A percentile compares a stretch with the other conserved stretches of the same genome.
phyloP scores from a whole-genome alignment of 306 rosid genomes.

The Prunus armeniaca region DNA sequence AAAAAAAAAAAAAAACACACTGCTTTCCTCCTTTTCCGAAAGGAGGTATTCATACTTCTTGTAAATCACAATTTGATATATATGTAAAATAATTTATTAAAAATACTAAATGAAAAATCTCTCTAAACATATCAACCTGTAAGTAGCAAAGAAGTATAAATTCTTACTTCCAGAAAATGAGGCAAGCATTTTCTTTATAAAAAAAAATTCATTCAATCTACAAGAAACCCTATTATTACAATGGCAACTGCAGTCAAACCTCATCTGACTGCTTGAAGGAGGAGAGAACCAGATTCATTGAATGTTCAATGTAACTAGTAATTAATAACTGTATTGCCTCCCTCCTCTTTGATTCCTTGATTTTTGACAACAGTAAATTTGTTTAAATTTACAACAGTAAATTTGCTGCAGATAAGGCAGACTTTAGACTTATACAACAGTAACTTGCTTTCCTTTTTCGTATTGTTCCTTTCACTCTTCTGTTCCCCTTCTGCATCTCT shows the following conservation, averaged over 20 bases:
- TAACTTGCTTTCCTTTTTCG: constrained; percentile 43
- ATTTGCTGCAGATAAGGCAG: not conserved
- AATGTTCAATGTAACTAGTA: not conserved
- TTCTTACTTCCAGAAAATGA: rapidly evolving
- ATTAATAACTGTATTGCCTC: not conserved
- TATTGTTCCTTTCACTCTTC: constrained; percentile 72
- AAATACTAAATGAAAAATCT: too few species aligned
- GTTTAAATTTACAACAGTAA: not conserved
- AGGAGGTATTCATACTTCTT: rapidly evolving
- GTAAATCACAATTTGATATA: too few species aligned
- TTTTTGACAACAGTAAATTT: not conserved
- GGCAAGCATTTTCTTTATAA: too few species aligned
- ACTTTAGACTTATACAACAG: not conserved
- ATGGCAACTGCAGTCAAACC: too few species aligned
- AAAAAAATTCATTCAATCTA: too few species aligned
- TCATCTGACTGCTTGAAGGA: too few species aligned
- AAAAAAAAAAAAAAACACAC: too few species aligned
- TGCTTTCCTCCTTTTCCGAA: rapidly evolving
- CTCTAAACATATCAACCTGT: rapidly evolving
- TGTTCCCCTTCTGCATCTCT: constrained; percentile 34
- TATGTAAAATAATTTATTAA: rapidly evolving
- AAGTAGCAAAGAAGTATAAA: rapidly evolving
- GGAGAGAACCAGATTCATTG: not conserved
- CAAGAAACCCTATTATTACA: too few species aligned
- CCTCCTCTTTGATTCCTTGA: not conserved